These are phyloP conservation scores for Hyphodiscus hymeniophilus DNA, from an alignment of 495 filamentous ascomycete genomes.

Conservation along the genomic window DNA sequence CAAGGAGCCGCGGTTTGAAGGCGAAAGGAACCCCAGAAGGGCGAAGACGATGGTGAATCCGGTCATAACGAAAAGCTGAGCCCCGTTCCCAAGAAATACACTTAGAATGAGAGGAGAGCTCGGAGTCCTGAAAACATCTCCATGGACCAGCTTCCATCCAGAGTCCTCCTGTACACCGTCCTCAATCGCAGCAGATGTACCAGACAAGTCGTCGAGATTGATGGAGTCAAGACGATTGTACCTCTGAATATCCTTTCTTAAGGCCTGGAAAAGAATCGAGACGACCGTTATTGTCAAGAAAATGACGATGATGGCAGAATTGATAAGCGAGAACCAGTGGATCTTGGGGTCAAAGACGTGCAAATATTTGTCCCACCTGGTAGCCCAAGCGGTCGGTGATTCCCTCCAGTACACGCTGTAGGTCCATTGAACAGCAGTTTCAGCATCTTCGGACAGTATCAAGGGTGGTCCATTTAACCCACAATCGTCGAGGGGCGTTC, in stretches of 20 bases:
- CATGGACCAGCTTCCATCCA: constrained; percentile 97
- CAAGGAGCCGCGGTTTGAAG: constrained; percentile 87
- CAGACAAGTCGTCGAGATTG: constrained; percentile 74
- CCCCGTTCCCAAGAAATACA: constrained; percentile 85
- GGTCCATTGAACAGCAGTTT: constrained; percentile 73
- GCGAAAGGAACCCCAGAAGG: constrained; percentile 87
- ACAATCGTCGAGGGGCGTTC: constrained; percentile 53
- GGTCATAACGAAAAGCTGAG: constrained; percentile 96
- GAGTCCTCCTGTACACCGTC: constrained; percentile 96
- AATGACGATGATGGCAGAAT: constrained; percentile 85
- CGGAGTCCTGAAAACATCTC: constrained; percentile 91
- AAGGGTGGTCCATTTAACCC: constrained; percentile 43
- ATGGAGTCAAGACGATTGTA: constrained; percentile 90
- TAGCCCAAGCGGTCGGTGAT: constrained; percentile 82
- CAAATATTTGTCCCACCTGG: constrained; percentile 95
- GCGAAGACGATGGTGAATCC: constrained; percentile 91
- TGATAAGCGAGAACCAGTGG: constrained; percentile 96
- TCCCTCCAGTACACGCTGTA: constrained; percentile 83
- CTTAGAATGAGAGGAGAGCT: constrained; percentile 74
- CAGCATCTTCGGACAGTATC: constrained; percentile 46
- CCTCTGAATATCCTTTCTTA: constrained; percentile 88
- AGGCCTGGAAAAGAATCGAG: constrained; percentile 76
- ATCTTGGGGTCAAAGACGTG: constrained; percentile 94
- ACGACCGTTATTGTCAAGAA: constrained; percentile 86
- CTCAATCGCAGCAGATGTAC: constrained; percentile 63